A percentile compares a stretch with the other conserved stretches of the same genome.
These are phyloP conservation scores for Tephrocybe rancida DNA, from an alignment of 768 basidiomycete species.

Conservation along the genomic window DNA sequence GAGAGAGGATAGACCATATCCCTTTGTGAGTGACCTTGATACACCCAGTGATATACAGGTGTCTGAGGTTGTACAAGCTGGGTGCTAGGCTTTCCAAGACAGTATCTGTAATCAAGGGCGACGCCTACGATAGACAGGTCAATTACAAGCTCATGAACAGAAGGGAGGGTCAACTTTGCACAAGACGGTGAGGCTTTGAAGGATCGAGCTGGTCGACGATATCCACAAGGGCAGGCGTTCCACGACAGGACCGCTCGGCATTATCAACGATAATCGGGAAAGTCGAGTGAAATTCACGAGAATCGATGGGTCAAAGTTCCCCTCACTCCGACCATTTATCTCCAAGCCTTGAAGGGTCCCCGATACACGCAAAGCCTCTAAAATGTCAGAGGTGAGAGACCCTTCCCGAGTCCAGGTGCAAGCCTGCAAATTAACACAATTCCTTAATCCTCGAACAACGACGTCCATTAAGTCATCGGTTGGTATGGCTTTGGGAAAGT, in stretches of 20 bases:
- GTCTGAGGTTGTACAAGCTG: slow-evolving; percentile 50
- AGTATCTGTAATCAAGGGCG: slow-evolving; percentile 59
- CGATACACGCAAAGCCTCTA: slow-evolving; percentile 50
- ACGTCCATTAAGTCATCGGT: slow-evolving; percentile 31
- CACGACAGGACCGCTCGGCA: slow-evolving; percentile 66
- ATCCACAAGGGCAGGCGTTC: slow-evolving; percentile 55
- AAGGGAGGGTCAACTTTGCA: slow-evolving; percentile 56
- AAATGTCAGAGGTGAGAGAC: slow-evolving; percentile 60
- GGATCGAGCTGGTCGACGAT: slow-evolving; percentile 37
- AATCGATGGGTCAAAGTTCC: slow-evolving; percentile 54
- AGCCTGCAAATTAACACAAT: slow-evolving; percentile 60
- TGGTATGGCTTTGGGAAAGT: slow-evolving; percentile 62
- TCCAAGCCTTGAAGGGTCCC: slow-evolving; percentile 56
- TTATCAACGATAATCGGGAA: slow-evolving; percentile 65
- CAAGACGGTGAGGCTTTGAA: slow-evolving; percentile 64
- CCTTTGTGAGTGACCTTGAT: slow-evolving; percentile 67
- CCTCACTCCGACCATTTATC: slow-evolving; percentile 67
- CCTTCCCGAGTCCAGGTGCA: slow-evolving; percentile 86
- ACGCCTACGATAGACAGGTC: slow-evolving; percentile 42
- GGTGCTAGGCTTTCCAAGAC: slow-evolving; percentile 53
- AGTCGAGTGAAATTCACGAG: slow-evolving; percentile 55
- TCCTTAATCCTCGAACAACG: slow-evolving; percentile 54
- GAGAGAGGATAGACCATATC: slow-evolving; percentile 50
- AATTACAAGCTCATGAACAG: neutral
- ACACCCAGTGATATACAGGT: slow-evolving; percentile 68